phyloP scores from a whole-genome alignment of 495 filamentous ascomycete species.

The Neurospora sp. region DNA sequence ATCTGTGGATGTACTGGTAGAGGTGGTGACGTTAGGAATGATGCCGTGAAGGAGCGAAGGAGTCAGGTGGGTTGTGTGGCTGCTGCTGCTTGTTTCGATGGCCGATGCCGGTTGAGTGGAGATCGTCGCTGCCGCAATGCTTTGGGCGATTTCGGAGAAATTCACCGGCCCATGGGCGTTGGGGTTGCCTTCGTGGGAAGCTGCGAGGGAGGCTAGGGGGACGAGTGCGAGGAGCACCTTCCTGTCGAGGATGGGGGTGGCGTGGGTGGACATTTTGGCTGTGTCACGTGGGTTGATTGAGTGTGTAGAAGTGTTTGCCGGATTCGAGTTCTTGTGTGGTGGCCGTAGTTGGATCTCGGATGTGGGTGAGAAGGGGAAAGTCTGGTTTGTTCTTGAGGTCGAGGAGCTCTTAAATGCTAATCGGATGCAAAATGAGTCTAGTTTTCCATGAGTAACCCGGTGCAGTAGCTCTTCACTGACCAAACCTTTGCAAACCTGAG shows the following conservation, averaged over 20 bases:
- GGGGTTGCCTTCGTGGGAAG: neutral
- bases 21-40: neutral
- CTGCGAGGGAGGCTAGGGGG: neutral
- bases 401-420: neutral
- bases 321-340: neutral
- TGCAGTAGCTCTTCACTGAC: neutral
- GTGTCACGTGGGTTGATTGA: neutral
- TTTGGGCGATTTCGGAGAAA: neutral
- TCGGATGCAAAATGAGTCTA: neutral
- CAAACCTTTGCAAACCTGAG: neutral
- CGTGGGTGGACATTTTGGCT: neutral
- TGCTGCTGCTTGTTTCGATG: neutral
- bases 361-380: neutral
- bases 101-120: neutral
- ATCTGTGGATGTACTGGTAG: neutral
- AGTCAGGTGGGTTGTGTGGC: neutral
- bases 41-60: neutral
- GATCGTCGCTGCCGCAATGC: neutral
- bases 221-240: neutral
- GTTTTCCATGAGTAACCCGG: neutral
- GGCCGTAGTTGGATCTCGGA: neutral
- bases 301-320: neutral
- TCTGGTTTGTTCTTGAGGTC: rapidly evolving
- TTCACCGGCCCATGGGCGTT: neutral
- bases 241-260: neutral